These are phyloP conservation scores for Wickerhamomyces sp. DNA, from an alignment of 1,139 yeast species.

Conservation along the genomic window DNA sequence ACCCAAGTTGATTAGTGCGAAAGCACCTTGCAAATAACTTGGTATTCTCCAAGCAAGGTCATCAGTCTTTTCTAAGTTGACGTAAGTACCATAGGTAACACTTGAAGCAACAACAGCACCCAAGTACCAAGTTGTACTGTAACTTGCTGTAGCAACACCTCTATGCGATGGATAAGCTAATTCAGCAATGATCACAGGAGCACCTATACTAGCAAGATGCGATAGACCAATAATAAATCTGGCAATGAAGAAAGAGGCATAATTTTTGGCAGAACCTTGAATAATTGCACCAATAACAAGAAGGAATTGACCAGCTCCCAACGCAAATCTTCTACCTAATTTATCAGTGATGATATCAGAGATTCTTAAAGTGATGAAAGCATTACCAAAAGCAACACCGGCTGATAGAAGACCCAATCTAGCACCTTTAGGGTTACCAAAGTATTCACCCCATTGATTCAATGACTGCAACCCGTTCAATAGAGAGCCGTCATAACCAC, in stretches of 20 bases:
- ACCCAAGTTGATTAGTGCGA: constrained; percentile 7
- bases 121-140: constrained; percentile 43
- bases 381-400: constrained; percentile 48
- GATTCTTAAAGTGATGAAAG: constrained; percentile 15
- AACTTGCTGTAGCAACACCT: constrained; percentile 38
- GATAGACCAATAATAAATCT: constrained; percentile 41
- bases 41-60: constrained; percentile 41
- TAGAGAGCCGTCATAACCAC: constrained; percentile 48
- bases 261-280: constrained; percentile 31
- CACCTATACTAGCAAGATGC: constrained; percentile 32
- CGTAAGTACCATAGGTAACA: constrained; percentile 43
- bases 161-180: constrained; percentile 39
- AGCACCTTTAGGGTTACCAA: constrained; percentile 39
- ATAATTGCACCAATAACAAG: constrained; percentile 38
- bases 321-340: constrained; percentile 38
- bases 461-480: constrained; percentile 46
- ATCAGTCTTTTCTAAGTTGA: constrained; percentile 23
- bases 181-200: constrained; percentile 39
- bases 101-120: constrained; percentile 57
- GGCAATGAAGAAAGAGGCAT: constrained; percentile 37
- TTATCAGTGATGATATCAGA: constrained; percentile 35
- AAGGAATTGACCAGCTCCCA: constrained; percentile 33
- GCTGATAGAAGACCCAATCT: constrained; percentile 39
- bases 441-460: constrained; percentile 28
- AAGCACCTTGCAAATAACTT: constrained; percentile 16